Evolutionary conservation across 345 rosid species (phyloP).

Genomic region (Iberis pinnata): DNA sequence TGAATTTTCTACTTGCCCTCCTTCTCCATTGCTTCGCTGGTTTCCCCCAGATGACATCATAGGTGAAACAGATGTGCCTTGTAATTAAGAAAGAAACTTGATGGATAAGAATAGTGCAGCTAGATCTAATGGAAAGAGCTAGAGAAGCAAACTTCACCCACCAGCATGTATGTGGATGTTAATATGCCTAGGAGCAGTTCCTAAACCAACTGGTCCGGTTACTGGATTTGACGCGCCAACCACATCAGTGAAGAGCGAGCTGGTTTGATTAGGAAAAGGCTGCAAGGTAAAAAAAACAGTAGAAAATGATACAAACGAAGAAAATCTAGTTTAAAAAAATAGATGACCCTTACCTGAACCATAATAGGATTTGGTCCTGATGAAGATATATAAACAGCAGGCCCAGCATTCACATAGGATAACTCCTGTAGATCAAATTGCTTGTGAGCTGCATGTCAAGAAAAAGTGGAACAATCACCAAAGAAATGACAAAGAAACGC

Average conservation of each 20-base stretch:
- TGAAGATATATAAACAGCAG: slow-evolving; percentile 86
- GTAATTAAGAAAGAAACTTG: slow-evolving; percentile 19
- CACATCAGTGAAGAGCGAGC: slow-evolving; percentile 58
- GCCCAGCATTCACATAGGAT: slow-evolving; percentile 76
- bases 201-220: slow-evolving; percentile 53
- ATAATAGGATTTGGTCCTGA: slow-evolving; percentile 92
- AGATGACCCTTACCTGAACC: slow-evolving; percentile 65
- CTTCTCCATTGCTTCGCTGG: slow-evolving; percentile 44
- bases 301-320: slow-evolving; percentile 1
- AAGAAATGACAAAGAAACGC: slow-evolving; percentile 21
- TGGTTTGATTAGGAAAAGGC: slow-evolving; percentile 87
- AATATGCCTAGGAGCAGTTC: slow-evolving; percentile 60
- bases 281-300: slow-evolving; percentile 38
- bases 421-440: slow-evolving; percentile 43
- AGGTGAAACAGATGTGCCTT: slow-evolving; percentile 54
- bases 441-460: slow-evolving; percentile 13
- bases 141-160: slow-evolving; percentile 32
- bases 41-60: slow-evolving; percentile 45
- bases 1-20: slow-evolving; percentile 45
- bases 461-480: neutral
- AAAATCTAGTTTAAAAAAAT: neutral
- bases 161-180: slow-evolving; percentile 98
- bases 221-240: slow-evolving; percentile 44
- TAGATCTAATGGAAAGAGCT: neutral
- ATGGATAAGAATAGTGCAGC: neutral